Conservation (phyloP, 23 red algal species). For the Agarophyton chilense region DNA sequence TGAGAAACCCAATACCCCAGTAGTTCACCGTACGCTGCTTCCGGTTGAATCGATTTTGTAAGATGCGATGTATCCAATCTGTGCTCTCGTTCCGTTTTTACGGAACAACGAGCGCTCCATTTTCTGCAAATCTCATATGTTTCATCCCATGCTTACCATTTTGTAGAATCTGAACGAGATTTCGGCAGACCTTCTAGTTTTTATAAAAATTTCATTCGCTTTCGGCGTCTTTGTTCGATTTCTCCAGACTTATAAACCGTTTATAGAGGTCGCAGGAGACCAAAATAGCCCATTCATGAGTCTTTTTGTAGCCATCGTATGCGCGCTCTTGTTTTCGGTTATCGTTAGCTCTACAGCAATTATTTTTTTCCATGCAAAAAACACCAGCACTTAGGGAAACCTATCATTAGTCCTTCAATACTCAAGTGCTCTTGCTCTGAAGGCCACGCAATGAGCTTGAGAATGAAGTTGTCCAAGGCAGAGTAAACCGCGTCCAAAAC, state of each 20-base stretch:
- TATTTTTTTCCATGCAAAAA: background rate
- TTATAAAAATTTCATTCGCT: slow-evolving; percentile 7
- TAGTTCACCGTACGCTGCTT: slow-evolving; percentile 40
- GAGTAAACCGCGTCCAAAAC: background rate
- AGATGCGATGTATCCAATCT: background rate
- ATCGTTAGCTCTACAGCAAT: background rate
- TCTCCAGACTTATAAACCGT: slow-evolving; percentile 26
- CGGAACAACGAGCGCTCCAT: background rate
- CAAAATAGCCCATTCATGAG: background rate
- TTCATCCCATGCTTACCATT: slow-evolving; percentile 34
- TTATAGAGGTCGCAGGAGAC: slow-evolving; percentile 27
- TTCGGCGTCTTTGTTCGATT: slow-evolving; percentile 11
- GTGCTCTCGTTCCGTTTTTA: too few relatives aligned
- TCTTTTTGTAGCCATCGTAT: background rate
- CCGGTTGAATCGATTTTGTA: slow-evolving; percentile 2
- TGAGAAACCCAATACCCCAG: slow-evolving; percentile 41
- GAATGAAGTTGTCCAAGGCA: background rate
- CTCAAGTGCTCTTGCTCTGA: background rate
- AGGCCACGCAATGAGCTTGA: background rate
- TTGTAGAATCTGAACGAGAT: background rate
- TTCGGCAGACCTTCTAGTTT: background rate
- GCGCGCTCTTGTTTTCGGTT: background rate
- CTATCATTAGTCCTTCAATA: background rate
- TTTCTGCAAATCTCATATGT: background rate
- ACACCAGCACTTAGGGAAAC: background rate